Evolutionary conservation across 2,329 filamentous ascomycete genomes (phyloP).

Genomic region (Lachnellula hyalina): DNA sequence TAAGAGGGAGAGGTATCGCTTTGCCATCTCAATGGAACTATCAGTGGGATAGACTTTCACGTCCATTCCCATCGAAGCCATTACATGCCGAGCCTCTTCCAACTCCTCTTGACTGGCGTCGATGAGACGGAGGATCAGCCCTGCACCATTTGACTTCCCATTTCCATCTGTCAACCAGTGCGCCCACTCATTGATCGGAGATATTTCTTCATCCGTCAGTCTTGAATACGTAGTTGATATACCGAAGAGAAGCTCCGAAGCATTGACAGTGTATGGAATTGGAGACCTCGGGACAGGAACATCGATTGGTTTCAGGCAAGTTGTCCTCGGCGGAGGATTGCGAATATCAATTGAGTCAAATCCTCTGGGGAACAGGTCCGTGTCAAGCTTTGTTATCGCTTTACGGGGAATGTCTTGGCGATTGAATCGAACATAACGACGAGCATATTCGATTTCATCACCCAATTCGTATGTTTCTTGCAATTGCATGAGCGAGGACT

Average conservation of each 20-base stretch:
- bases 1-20: slow-evolving; percentile 51
- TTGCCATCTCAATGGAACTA: slow-evolving; percentile 50
- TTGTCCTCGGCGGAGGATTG: slow-evolving; percentile 36
- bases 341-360: slow-evolving; percentile 45
- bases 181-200: slow-evolving; percentile 52
- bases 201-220: slow-evolving; percentile 46
- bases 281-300: slow-evolving; percentile 47
- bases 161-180: slow-evolving; percentile 55
- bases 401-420: slow-evolving; percentile 46
- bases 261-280: slow-evolving; percentile 45
- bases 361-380: slow-evolving; percentile 41
- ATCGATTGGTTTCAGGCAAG: slow-evolving; percentile 45
- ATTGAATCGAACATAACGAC: slow-evolving; percentile 49
- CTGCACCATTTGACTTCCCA: slow-evolving; percentile 51
- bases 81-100: slow-evolving; percentile 41
- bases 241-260: slow-evolving; percentile 54
- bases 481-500: slow-evolving; percentile 40
- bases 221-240: slow-evolving; percentile 54
- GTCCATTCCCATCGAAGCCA: slow-evolving; percentile 47
- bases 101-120: slow-evolving; percentile 49
- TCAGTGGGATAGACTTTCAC: slow-evolving; percentile 53
- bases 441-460: slow-evolving; percentile 49
- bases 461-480: slow-evolving; percentile 44
- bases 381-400: slow-evolving; percentile 45
- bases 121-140: slow-evolving; percentile 49